These are phyloP conservation scores for Phycomyces blakesleeanus DNA, from an alignment of 192 early-diverging fungal genomes.

Conservation along the genomic window DNA sequence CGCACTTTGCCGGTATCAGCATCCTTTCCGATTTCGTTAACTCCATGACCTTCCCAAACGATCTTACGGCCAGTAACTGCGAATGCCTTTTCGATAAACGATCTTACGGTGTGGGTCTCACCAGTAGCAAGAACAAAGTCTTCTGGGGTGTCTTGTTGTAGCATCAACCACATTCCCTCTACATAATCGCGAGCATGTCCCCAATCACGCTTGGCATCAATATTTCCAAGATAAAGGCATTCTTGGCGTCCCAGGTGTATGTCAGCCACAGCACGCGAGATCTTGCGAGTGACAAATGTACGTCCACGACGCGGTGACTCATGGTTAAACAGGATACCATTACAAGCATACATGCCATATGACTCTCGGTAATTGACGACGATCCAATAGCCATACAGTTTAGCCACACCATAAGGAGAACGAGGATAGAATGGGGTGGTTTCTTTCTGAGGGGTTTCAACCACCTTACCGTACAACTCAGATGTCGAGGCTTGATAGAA, in stretches of 20 bases:
- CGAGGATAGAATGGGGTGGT: conserved; percentile 80
- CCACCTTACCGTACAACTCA: conserved; percentile 75
- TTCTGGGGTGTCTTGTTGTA: conserved; percentile 68
- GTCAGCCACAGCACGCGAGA: conserved; percentile 72
- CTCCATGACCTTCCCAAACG: conserved; percentile 62
- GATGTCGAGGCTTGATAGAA: conserved; percentile 71
- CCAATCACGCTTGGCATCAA: conserved; percentile 81
- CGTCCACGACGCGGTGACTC: conserved; percentile 71
- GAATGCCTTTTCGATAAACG: conserved; percentile 77
- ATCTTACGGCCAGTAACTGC: conserved; percentile 55
- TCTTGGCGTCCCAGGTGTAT: conserved; percentile 65
- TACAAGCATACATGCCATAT: conserved; percentile 76
- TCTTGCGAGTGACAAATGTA: conserved; percentile 79
- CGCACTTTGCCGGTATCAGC: conserved; percentile 47
- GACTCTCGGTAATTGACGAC: conserved; percentile 77
- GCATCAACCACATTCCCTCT: conserved; percentile 81
- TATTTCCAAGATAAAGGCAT: conserved; percentile 70
- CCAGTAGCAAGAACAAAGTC: conserved; percentile 78
- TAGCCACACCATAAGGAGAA: conserved; percentile 79
- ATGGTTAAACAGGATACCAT: conserved; percentile 77
- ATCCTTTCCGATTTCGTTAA: conserved; percentile 58
- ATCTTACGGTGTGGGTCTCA: conserved; percentile 75
- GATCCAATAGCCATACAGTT: conserved; percentile 81
- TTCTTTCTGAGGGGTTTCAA: conserved; percentile 72
- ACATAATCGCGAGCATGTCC: conserved; percentile 76